Conservation (phyloP, 148 eudicot species). For the Rheum nobile region DNA sequence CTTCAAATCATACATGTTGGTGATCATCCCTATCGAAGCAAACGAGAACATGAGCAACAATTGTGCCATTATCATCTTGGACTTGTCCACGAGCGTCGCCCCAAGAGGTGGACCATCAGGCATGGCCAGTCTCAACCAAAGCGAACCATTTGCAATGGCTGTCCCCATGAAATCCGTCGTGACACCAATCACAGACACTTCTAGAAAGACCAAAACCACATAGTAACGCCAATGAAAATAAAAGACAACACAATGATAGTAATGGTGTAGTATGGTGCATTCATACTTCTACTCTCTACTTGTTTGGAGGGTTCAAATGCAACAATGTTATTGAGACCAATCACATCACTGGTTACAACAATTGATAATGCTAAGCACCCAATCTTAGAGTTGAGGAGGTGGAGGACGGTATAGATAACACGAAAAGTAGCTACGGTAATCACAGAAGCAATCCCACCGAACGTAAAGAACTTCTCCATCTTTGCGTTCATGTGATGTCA, state of each 20-base stretch:
- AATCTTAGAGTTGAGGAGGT: constrained; percentile 67
- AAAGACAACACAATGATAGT: constrained; percentile 11
- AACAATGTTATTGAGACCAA: constrained; percentile 34
- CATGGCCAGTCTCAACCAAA: constrained; percentile 77
- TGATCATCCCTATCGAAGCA: constrained; percentile 42
- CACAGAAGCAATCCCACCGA: constrained; percentile 43
- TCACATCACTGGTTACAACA: constrained; percentile 36
- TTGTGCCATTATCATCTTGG: constrained; percentile 37
- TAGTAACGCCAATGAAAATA: constrained; percentile 24
- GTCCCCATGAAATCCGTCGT: constrained; percentile 47
- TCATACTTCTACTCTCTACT: constrained; percentile 20
- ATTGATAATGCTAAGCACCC: constrained; percentile 55
- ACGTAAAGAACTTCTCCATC: constrained; percentile 23
- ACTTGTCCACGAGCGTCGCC: constrained; percentile 46
- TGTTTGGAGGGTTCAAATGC: constrained; percentile 58
- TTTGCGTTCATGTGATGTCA: constrained; percentile 32
- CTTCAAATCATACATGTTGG: constrained; percentile 33
- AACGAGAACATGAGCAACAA: constrained; percentile 59
- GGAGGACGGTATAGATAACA: constrained; percentile 46
- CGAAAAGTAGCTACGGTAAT: constrained; percentile 53
- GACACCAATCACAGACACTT: constrained; percentile 31
- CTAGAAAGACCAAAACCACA: constrained; percentile 32
- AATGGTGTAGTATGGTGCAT: constrained; percentile 30
- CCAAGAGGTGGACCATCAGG: constrained; percentile 86
- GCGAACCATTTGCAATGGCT: constrained; percentile 59